Base-by-base conservation (phyloP, 2,329 filamentous ascomycete species). In the Monosporascus sp. region DNA sequence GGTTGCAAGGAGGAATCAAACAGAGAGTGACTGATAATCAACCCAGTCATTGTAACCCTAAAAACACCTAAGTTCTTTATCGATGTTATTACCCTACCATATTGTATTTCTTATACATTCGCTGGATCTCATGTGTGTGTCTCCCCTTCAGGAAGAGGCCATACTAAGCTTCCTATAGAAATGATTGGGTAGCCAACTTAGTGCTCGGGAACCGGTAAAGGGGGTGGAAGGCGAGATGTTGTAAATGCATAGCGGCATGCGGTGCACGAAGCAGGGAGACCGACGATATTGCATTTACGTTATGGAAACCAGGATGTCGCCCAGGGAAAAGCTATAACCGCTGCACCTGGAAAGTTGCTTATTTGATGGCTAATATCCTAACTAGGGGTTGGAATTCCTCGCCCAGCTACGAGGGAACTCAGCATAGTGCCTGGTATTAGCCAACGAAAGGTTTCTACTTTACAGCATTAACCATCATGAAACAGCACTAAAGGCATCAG, bases 151-250 rank as follows among this genome's bases (percentile, higher is more conserved):
- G 47, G 9, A 48, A 41, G 14, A 49, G 47, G 37, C 57, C 58
- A 18, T 54, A 57, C 48, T 51, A 59, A 5, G 37, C 50, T 46
- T 60, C 56, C 43, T 58, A 57, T 8, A 48, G 37, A 37, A 52
- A 56, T 18, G 44, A 47, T 25, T 38, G 27, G 8, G 51, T 49
- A 7, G 55, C 58, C 11, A 59, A 18, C 31, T 47, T 55, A 15
- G 58, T 52, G 1, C 57, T 55, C 5, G 55, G 56, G 27, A 59
- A 51, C n/a, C 41, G 31, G 41, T 45, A 45, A 31, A 59, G 55
- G 9, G 53, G 43, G n/a, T 55, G 53, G 3, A 51, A 41, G 5
- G 51, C 3, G 53, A 57, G 41, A 52, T 39, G 39, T 55, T 57
- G 48, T 57, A 55, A 20, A 57, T 46, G 18, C 41, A 38, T 18